A percentile compares a stretch with the other conserved stretches of the same genome.
Evolutionary conservation across 202 grass and related monocot species (phyloP).

Genomic region (Dendrocalamus latiflorus): DNA sequence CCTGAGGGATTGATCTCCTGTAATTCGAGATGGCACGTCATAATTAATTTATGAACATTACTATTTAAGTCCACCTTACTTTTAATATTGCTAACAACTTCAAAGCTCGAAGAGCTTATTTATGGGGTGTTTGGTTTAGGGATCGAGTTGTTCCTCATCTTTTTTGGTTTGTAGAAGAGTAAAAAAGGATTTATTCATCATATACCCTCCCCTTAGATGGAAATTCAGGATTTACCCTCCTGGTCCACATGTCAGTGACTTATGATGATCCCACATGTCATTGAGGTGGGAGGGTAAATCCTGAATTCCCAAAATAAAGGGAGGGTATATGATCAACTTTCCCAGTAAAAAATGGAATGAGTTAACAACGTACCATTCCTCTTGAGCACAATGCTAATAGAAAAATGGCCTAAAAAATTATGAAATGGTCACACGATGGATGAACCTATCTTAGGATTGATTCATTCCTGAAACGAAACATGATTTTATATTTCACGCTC

Average conservation of each 20-base stretch:
- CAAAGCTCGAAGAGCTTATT: not conserved
- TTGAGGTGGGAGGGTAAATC: too few relatives aligned
- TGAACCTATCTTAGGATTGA: not conserved
- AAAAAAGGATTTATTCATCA: too few relatives aligned
- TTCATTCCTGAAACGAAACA: not conserved
- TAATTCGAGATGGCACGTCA: not conserved
- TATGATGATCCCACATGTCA: too few relatives aligned
- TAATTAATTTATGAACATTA: not conserved
- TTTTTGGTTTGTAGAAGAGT: not conserved
- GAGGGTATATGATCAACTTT: too few relatives aligned
- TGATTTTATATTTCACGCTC: not conserved
- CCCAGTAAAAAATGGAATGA: not conserved
- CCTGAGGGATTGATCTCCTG: conserved; percentile 48
- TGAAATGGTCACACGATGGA: not conserved
- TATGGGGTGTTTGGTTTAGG: not conserved
- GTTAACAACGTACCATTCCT: not conserved
- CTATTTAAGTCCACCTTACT: not conserved
- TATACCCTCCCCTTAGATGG: too few relatives aligned
- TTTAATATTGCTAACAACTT: not conserved
- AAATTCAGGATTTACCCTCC: too few relatives aligned
- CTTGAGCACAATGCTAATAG: not conserved
- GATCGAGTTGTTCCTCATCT: not conserved
- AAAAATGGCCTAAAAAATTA: not conserved
- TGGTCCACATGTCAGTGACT: too few relatives aligned
- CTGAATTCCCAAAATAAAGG: too few relatives aligned